A percentile compares a stretch with the other conserved stretches of the same genome.
Conservation (phyloP, 106 monocot species). For the Gastrodia elata region DNA sequence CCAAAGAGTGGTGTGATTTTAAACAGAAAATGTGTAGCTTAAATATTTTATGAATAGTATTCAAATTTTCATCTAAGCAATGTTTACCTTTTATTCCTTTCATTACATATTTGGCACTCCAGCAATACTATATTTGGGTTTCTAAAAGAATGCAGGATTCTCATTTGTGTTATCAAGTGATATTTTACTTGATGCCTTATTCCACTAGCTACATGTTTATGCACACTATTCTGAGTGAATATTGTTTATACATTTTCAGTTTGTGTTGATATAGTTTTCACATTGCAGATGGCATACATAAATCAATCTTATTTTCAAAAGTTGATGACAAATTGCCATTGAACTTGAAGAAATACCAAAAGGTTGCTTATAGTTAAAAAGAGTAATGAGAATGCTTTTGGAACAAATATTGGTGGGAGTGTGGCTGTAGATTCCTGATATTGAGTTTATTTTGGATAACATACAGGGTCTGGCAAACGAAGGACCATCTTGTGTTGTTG, state of each 20-base stretch:
- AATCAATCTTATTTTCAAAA: conserved; percentile 20
- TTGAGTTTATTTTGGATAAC: conserved; percentile 28
- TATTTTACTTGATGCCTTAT: background rate
- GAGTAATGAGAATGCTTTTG: conserved; percentile 23
- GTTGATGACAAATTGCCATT: conserved; percentile 21
- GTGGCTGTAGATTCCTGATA: conserved; percentile 20
- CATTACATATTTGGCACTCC: background rate
- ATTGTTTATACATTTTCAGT: background rate
- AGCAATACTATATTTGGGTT: background rate
- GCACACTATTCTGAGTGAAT: background rate
- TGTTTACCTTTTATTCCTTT: background rate
- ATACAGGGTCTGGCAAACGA: conserved; percentile 54
- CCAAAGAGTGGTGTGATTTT: no score
- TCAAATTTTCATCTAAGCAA: background rate
- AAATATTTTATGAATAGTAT: background rate
- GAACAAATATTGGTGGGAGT: conserved; percentile 19
- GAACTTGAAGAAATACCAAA: conserved; percentile 23
- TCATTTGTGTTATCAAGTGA: background rate
- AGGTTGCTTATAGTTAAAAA: conserved; percentile 45
- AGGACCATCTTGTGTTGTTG: conserved; percentile 35
- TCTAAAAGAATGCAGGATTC: background rate
- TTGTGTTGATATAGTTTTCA: conserved; percentile 4
- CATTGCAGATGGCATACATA: conserved; percentile 42
- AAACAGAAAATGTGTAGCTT: no score
- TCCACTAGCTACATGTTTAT: background rate